Conservation (phyloP, 2,329 filamentous ascomycete species). For the Ceratocystiopsis brevicomis region DNA sequence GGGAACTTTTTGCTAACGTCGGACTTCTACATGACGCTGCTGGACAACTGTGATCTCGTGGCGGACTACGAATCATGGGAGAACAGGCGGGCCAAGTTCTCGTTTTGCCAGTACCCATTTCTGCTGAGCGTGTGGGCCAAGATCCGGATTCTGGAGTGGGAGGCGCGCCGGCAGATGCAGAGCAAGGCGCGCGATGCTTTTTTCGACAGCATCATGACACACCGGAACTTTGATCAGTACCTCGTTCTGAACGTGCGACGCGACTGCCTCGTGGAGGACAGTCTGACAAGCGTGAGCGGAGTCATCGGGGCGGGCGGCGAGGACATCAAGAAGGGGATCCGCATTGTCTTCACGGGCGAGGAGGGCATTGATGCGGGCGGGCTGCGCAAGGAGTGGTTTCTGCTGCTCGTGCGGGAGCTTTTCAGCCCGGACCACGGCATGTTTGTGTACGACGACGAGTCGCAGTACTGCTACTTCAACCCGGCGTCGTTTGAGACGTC, state of each 20-base stretch:
- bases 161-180: slow-evolving; percentile 77
- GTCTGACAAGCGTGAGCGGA: slow-evolving; percentile 65
- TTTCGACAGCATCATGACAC: slow-evolving; percentile 70
- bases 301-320: slow-evolving; percentile 63
- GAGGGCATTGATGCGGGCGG: slow-evolving; percentile 85
- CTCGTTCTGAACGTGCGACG: slow-evolving; percentile 59
- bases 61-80: slow-evolving; percentile 84
- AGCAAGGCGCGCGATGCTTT: slow-evolving; percentile 76
- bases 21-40: slow-evolving; percentile 71
- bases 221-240: slow-evolving; percentile 56
- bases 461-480: slow-evolving; percentile 83
- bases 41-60: slow-evolving; percentile 73
- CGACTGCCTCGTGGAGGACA: slow-evolving; percentile 78
- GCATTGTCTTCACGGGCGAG: slow-evolving; percentile 72
- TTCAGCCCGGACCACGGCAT: slow-evolving; percentile 87
- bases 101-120: slow-evolving; percentile 85
- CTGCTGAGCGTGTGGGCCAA: slow-evolving; percentile 84
- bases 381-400: slow-evolving; percentile 84
- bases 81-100: slow-evolving; percentile 50
- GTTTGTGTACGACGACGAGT: slow-evolving; percentile 83
- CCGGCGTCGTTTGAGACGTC: slow-evolving; percentile 76
- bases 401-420: slow-evolving; percentile 70
- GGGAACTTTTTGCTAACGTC: slow-evolving; percentile 60
- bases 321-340: slow-evolving; percentile 76
- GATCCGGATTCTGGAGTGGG: slow-evolving; percentile 74